Base-by-base conservation (phyloP, 768 basidiomycete species). In the Leccinum truebloodii region DNA sequence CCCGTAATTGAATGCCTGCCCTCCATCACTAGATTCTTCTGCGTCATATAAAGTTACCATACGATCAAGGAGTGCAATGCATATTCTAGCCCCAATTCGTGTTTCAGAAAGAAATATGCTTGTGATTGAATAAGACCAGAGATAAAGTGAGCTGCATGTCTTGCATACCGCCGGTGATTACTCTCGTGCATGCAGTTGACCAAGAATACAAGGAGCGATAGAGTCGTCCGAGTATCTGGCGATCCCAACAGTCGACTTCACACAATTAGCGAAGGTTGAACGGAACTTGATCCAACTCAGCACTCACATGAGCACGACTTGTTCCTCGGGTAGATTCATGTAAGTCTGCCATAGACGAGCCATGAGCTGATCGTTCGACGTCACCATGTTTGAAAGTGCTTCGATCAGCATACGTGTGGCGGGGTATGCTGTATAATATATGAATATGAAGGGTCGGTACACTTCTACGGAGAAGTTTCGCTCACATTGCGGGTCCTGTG, bases 331-430 rank as follows among this genome's bases (percentile, higher is more conserved):
- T 4, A 90, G 78, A 56, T 79, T 80, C 70, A 92, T 75, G 65
- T 88, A 88, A 2, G 75, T 79, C 37, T 79, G 79, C 90, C 89
- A 93, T 34, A 89, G 73, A 22, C 70, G 78, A n/a, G 78, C 70
- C 62, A 83, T 78, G 50, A 88, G 79, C 8, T 62, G 65, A 46
- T 87, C 83, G 61, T 94, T 91, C 8, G 82, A 81, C 2, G 95
- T 93, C 34, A 95, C 82, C 24, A 94, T 78, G 71, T 97, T 97
- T 20, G 93, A 90, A 30, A 96, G 79, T 4, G 90, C 77, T 71
- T 97, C 94, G 2, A 87, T 79, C 30, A 92, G 76, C 59, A 91
- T 80, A 16, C 90, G 81, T 8, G 89, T 86, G 20, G 83, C 78
- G 0, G 80, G 75, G 57, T 84, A 79, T 59, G 83, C 94, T 95